A percentile compares a stretch with the other conserved stretches of the same genome.
These are phyloP conservation scores for Apiospora malaysiana DNA, from an alignment of 2,329 filamentous ascomycete species.

Conservation along the genomic window DNA sequence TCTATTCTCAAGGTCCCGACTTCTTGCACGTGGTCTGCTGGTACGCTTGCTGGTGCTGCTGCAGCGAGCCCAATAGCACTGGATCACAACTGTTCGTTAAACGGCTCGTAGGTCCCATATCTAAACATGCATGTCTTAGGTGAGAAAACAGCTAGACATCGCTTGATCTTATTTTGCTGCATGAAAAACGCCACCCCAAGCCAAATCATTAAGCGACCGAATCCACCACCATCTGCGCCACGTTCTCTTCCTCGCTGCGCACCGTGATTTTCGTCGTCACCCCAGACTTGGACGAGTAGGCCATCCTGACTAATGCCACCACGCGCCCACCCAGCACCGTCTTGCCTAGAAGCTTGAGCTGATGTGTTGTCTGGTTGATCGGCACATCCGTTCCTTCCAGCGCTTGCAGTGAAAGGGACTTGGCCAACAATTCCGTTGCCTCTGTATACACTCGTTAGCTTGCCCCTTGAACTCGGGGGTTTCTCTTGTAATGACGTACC, in stretches of 20 bases:
- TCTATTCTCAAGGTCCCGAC: not conserved
- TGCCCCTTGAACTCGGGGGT: not conserved
- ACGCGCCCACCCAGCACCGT: conserved; percentile 90
- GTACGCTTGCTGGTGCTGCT: not conserved
- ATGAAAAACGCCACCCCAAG: conserved; percentile 36
- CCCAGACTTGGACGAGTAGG: conserved; percentile 87
- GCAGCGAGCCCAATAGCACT: conserved; percentile 15
- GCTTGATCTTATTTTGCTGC: conserved; percentile 37
- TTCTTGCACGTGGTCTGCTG: not conserved
- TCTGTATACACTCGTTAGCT: conserved; percentile 58
- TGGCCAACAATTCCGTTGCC: conserved; percentile 88
- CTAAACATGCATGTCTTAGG: conserved; percentile 30
- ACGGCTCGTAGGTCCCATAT: conserved; percentile 20
- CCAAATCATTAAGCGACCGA: conserved; percentile 72
- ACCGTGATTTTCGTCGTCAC: conserved; percentile 96
- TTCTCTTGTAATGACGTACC: conserved; percentile 61
- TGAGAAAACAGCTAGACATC: conserved; percentile 28
- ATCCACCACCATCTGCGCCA: conserved; percentile 83
- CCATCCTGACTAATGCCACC: conserved; percentile 88
- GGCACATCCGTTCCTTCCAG: conserved; percentile 94
- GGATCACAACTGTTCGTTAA: conserved; percentile 4
- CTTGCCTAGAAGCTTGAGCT: conserved; percentile 95
- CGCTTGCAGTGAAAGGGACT: conserved; percentile 87
- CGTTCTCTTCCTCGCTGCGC: conserved; percentile 88
- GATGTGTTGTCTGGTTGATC: conserved; percentile 87